These are phyloP conservation scores for Cytospora schulzeri DNA, from an alignment of 2,329 filamentous ascomycete genomes.

Conservation along the genomic window DNA sequence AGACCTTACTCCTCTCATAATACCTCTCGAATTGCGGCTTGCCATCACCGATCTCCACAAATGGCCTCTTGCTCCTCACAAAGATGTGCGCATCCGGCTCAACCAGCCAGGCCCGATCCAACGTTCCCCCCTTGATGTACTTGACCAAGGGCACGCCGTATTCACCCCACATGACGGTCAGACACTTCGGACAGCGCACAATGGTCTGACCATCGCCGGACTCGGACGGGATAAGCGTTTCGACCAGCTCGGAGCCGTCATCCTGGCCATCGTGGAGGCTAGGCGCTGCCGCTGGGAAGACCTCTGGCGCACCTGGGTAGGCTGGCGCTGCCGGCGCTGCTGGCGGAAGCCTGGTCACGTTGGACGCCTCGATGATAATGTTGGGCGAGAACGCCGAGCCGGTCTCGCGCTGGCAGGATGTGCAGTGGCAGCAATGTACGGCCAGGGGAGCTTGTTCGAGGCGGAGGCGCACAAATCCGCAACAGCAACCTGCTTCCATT, in stretches of 20 bases:
- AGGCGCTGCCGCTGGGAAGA: slow-evolving; percentile 19
- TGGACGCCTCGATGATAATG: slow-evolving; percentile 44
- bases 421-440: slow-evolving; percentile 52
- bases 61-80: slow-evolving; percentile 41
- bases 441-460: slow-evolving; percentile 57
- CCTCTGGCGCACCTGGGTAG: slow-evolving; percentile 13
- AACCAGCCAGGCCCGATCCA: slow-evolving; percentile 43
- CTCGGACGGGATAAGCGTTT: slow-evolving; percentile 39
- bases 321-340: slow-evolving; percentile 31
- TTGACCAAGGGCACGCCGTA: slow-evolving; percentile 40
- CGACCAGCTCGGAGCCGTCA: background rate
- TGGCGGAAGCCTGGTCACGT: slow-evolving; percentile 38
- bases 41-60: slow-evolving; percentile 40
- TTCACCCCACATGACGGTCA: slow-evolving; percentile 44
- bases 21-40: slow-evolving; percentile 42
- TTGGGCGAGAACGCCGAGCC: slow-evolving; percentile 45
- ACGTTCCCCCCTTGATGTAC: slow-evolving; percentile 48
- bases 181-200: slow-evolving; percentile 46
- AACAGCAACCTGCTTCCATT: slow-evolving; percentile 60
- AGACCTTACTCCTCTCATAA: slow-evolving; percentile 39
- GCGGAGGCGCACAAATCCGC: slow-evolving; percentile 69
- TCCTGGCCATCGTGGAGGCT: background rate
- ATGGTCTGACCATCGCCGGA: slow-evolving; percentile 46
- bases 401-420: slow-evolving; percentile 48
- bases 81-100: slow-evolving; percentile 51